Evolutionary conservation across 208 protist species (phyloP).

Genomic region (Crithidia bombi): DNA sequence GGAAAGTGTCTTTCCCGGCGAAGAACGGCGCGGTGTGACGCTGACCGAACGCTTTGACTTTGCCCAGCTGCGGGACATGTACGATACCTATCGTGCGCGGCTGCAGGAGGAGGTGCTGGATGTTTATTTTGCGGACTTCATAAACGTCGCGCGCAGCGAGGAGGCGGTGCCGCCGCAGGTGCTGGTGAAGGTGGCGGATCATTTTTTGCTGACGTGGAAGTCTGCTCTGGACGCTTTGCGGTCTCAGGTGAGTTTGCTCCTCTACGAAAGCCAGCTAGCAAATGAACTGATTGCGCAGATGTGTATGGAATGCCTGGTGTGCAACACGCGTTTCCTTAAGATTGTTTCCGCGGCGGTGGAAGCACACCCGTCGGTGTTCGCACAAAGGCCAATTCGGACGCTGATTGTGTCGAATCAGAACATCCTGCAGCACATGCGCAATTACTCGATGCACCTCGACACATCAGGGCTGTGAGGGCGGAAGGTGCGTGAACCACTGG

Average conservation of each 20-base stretch:
- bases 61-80: conserved; percentile 40
- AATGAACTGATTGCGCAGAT: conserved; percentile 74
- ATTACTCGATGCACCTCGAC: conserved; percentile 52
- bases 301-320: conserved; percentile 82
- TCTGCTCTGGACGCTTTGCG: conserved; percentile 48
- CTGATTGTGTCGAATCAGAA: conserved; percentile 79
- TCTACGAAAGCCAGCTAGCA: conserved; percentile 45
- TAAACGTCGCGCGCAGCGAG: conserved; percentile 40
- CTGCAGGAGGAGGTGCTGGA: conserved; percentile 55
- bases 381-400: conserved; percentile 42
- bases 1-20: conserved; percentile 21
- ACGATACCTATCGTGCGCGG: conserved; percentile 35
- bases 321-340: conserved; percentile 76
- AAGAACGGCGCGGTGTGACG: conserved; percentile 26
- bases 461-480: conserved; percentile 6
- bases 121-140: conserved; percentile 47
- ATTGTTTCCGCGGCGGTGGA: conserved; percentile 46
- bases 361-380: conserved; percentile 28
- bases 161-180: conserved; percentile 30
- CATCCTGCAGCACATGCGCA: conserved; percentile 83
- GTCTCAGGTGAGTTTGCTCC: conserved; percentile 35
- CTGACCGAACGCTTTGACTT: conserved; percentile 44
- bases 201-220: conserved; percentile 69
- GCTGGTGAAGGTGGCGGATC: conserved; percentile 57
- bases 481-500: too few relatives aligned